Evolutionary conservation across 225 moss, liverwort and hornwort genomes (phyloP), one percentile per base, ranked within the genome.

Genomic region (Sphagnum contortum): DNA sequence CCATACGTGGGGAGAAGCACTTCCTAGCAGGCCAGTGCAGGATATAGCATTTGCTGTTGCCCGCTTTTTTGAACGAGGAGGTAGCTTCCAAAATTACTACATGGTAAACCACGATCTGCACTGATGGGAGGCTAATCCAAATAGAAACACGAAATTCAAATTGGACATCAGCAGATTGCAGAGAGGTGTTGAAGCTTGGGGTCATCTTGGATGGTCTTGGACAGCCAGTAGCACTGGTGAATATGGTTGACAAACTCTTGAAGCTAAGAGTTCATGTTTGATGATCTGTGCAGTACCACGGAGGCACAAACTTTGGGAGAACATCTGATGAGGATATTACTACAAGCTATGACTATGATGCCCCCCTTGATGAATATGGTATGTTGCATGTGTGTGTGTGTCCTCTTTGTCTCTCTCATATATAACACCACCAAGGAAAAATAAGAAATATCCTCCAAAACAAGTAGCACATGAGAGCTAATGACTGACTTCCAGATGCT

Each of bases 321-420:
- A 87, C 87, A 45, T 83, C 89, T 64, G 89, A 82, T 64, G 87
- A 91, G 71, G 73, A 75, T 69, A 73, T 91, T 60, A 89, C 85
- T 29, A 91, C 94, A 61, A 94, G 80, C 80, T 94, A 94, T 65
- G 94, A 89, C 70, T 94, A 94, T 62, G 77, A 94, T 77, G 94
- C 85, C 59, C 94, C 94, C 45, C 69, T 94, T 45, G 91, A 94
- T 60, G 85, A 94, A 89, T 94, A 83, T 66, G 94, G 94, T 94
- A 55, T 44, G 66, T 29, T 29, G 29, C n/a, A n/a, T 29, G 29
- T 29, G 29, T 29, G 29, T 29, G 29, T 29, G 29, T 29, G 0
- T 29, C 29, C 29, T 29, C 29, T 29, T 29, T 29, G 29, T 29
- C 29, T 29, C 29, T 29, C 29, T 29, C 29, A 29, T 29, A 29